phyloP scores from a whole-genome alignment of 805 yeast species.

The Barnettozyma californica region DNA sequence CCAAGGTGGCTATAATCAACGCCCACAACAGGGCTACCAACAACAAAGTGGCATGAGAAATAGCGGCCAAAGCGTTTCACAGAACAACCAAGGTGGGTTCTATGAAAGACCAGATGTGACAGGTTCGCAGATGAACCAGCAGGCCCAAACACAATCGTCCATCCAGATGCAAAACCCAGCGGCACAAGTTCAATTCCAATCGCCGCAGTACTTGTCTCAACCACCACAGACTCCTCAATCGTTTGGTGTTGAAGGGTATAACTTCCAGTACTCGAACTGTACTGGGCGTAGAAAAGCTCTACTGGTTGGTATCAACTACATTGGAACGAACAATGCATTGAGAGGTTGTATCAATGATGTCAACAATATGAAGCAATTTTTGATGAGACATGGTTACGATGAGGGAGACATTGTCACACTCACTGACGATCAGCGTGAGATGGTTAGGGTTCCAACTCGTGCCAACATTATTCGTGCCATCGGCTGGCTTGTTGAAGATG shows the following conservation, averaged over 20 bases:
- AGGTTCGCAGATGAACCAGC: conserved; percentile 2
- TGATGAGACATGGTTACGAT: conserved; percentile 41
- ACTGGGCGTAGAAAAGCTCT: conserved; percentile 71
- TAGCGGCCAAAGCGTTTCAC: too few species aligned
- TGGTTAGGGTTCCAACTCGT: conserved; percentile 54
- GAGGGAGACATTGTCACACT: conserved; percentile 54
- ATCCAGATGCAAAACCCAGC: conserved; percentile 6
- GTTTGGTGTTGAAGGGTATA: conserved; percentile 20
- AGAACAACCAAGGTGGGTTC: background rate
- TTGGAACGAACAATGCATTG: conserved; percentile 54
- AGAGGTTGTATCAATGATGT: conserved; percentile 83
- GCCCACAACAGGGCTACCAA: background rate
- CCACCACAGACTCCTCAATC: conserved; percentile 16
- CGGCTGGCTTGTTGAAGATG: conserved; percentile 74
- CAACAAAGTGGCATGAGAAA: background rate
- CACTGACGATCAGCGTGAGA: conserved; percentile 49
- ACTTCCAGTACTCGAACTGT: conserved; percentile 62
- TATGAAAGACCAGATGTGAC: conserved; percentile 2
- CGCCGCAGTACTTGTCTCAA: conserved; percentile 5
- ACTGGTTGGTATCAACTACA: conserved; percentile 73
- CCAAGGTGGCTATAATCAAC: background rate
- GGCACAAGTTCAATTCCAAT: conserved; percentile 2
- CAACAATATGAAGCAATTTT: conserved; percentile 38
- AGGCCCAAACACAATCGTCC: conserved; percentile 3
- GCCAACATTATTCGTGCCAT: conserved; percentile 71